Conservation (phyloP, 2,329 filamentous ascomycete genomes). For the Fusarium paranaense region DNA sequence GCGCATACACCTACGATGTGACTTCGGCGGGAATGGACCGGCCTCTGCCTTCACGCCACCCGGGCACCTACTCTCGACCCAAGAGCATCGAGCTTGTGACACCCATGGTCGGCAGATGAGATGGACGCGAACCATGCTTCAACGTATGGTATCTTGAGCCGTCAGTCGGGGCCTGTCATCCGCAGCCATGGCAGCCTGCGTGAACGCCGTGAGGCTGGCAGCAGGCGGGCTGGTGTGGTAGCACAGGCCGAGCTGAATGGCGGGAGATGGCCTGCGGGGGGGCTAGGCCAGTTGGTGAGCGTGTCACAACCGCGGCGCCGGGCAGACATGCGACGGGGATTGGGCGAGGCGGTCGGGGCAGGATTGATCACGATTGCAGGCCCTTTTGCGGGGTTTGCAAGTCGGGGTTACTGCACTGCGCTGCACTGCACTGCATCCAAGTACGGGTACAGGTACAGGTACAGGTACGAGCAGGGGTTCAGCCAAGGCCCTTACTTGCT, state of each 20-base stretch:
- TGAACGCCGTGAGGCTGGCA: slow-evolving; percentile 10
- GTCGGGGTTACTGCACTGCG: slow-evolving; percentile 20
- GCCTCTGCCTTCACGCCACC: slow-evolving; percentile 67
- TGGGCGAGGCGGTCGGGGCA: slow-evolving; percentile 25
- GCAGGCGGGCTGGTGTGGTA: slow-evolving; percentile 15
- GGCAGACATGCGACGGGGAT: slow-evolving; percentile 28
- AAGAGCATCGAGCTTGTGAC: slow-evolving; percentile 74
- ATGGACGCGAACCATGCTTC: slow-evolving; percentile 7
- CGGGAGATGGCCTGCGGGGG: slow-evolving; percentile 6
- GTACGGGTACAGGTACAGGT: background rate
- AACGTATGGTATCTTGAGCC: background rate
- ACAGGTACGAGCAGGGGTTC: slow-evolving; percentile 31
- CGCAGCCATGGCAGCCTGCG: slow-evolving; percentile 5
- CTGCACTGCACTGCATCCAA: background rate
- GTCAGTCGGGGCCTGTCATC: slow-evolving; percentile 2
- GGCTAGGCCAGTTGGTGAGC: background rate
- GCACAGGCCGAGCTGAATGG: slow-evolving; percentile 13
- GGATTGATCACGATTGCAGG: slow-evolving; percentile 36
- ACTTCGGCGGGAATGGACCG: slow-evolving; percentile 58
- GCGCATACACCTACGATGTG: slow-evolving; percentile 54
- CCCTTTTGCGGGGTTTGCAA: slow-evolving; percentile 35
- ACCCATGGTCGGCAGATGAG: slow-evolving; percentile 65
- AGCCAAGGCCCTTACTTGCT: slow-evolving; percentile 20
- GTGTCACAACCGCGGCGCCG: slow-evolving; percentile 27
- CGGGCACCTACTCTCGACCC: slow-evolving; percentile 66